Evolutionary conservation across 805 yeast species (phyloP), one percentile per base, ranked within the genome.

Genomic region (Wickerhamiella sorbophila): DNA sequence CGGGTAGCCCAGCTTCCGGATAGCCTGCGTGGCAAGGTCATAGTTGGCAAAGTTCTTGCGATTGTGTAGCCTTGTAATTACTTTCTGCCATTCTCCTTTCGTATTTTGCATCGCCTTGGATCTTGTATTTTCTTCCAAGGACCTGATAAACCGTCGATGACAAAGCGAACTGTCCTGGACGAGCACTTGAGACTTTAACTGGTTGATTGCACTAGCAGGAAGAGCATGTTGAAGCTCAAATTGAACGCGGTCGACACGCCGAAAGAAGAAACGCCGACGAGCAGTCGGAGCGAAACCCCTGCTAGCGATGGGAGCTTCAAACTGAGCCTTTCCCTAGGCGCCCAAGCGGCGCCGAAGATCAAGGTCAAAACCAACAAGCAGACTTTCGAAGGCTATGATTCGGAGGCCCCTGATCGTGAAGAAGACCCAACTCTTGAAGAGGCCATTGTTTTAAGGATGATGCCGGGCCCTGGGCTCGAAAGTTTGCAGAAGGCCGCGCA

Each of bases 351-450:
- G 34, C 70, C 76, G 6, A 57, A 73, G 31, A 66, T 77, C 45
- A 58, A 75, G 42, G 68, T 75, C 43, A 72, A 72, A 48, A 75
- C 79, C 1, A 67, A 69, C 3, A 66, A 94, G 51, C 69, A 79
- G 3, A 91, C 94, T 0, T 95, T 95, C 4, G 95, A 88, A 52
- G 97, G 97, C 1, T 88, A 88, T 59, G 98, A 88, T 56, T 80
- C 94, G 2, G 97, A 88, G 53, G 96, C 94, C 16, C 94, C 95
- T 0, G 97, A 88, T 50, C 66, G 84, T 20, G 98, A 91, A 57
- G 95, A 86, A 46, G 96, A 91, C 55, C 97, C 98, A 1, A 63
- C 85, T 46, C 65, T 85, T 6, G 97, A 91, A 55, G 94, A 84
- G 49, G 94, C 91, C 0, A 68, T 91, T 1, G 67, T 86, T 1